These are phyloP conservation scores for Lolium perenne DNA, from an alignment of 176 grass and related monocot genomes.

Conservation along the genomic window DNA sequence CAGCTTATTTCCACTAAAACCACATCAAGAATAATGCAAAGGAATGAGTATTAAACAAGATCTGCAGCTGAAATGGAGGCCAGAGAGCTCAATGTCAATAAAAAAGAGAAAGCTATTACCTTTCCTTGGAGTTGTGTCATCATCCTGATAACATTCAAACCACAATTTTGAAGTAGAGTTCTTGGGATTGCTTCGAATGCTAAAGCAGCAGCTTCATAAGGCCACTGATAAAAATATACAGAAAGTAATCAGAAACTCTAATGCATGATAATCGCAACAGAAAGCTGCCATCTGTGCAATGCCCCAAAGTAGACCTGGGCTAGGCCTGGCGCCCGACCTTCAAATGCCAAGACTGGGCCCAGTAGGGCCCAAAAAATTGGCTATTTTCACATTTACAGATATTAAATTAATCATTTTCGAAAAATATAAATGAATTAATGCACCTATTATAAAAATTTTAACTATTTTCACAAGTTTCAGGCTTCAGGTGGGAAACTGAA, in stretches of 20 bases:
- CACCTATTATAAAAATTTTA: background rate
- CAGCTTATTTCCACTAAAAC: background rate
- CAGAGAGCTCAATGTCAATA: background rate
- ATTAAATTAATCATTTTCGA: background rate
- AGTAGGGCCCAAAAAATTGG: background rate
- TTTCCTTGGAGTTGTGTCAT: constrained; percentile 99
- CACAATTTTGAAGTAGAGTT: constrained; percentile 95
- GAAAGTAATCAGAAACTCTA: constrained; percentile 35
- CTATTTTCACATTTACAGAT: background rate
- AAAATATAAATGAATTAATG: background rate
- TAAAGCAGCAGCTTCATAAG: constrained; percentile 98
- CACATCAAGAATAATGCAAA: background rate
- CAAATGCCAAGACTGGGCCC: background rate
- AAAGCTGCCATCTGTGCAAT: background rate
- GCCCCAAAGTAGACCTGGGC: background rate
- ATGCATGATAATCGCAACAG: background rate
- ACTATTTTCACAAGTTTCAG: background rate
- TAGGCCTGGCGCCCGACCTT: background rate
- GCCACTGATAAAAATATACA: constrained; percentile 78
- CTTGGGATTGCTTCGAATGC: constrained; percentile 97
- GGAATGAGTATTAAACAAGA: background rate
- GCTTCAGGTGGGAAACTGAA: background rate
- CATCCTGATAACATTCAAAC: constrained; percentile 93
- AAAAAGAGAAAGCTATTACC: constrained; percentile 41
- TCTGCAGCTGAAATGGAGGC: background rate